These are phyloP conservation scores for Fraxinus anomala DNA, from an alignment of 257 asterid genomes.

Conservation along the genomic window DNA sequence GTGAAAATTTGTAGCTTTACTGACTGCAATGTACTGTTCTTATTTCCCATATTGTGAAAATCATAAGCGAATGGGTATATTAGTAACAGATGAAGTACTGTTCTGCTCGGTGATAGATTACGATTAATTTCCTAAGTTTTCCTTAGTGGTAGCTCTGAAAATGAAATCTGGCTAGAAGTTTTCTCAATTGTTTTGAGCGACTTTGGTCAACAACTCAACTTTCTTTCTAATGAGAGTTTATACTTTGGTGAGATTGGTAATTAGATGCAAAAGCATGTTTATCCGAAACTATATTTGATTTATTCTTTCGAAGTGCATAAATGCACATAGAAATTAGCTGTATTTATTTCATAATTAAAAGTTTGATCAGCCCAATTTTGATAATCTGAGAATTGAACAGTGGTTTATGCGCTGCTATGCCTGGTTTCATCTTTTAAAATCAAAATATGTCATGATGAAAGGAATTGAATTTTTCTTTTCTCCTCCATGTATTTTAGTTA, in stretches of 20 bases:
- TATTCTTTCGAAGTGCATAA: neutral
- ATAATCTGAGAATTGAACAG: neutral
- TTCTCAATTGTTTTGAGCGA: neutral
- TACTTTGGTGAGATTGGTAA: neutral
- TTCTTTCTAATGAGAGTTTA: neutral
- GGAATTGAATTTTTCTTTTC: neutral
- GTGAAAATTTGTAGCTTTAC: neutral
- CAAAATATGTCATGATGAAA: neutral
- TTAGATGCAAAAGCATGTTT: neutral
- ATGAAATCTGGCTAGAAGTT: neutral
- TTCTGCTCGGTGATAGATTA: neutral
- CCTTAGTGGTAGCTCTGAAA: neutral
- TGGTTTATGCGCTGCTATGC: neutral
- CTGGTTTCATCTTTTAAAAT: neutral
- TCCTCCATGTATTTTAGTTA: neutral
- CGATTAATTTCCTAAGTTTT: neutral
- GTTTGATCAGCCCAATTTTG: neutral
- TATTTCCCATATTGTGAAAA: neutral
- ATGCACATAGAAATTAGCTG: neutral
- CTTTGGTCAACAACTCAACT: neutral
- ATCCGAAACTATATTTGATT: neutral
- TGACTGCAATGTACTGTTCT: neutral
- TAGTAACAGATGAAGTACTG: neutral
- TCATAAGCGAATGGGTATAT: neutral
- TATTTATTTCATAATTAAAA: too few relatives aligned